Base-by-base conservation (phyloP, 2,329 filamentous ascomycete genomes). In the Xylariomycetidae sp. region DNA sequence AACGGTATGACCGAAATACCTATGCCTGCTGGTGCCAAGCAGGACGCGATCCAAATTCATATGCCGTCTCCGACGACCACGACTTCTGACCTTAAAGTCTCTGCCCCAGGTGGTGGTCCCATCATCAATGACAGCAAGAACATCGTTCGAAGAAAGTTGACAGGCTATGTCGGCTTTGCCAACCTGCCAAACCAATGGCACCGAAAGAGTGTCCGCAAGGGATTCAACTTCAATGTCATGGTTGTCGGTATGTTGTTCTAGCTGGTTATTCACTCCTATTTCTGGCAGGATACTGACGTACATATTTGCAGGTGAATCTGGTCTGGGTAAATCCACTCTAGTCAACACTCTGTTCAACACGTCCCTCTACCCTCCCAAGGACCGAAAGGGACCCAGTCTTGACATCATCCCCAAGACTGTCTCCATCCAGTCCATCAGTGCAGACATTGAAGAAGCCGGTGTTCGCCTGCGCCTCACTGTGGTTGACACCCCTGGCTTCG, bases 181-280 rank as follows among this genome's bases (percentile, higher is more conserved):
- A 98, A 98, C 65, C 70, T 98, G 61, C 92, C 92, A 46, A 98
- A 98, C 72, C 92, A 98, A 70, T 98, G 92, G 92, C 92, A 98
- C 75, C 90, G 92, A 67, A 98, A 98, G 84, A 96, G 89, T 80
- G 92, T 98, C 57, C 88, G 92, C 62, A 98, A 98, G 70, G 92
- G 92, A 43, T 98, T 98, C 80, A 98, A 97, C 79, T 98, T 98
- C 77, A 98, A 98, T 63, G 92, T 98, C 52, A 98, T 98, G 92
- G 92, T 98, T 67, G 92, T 98, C 68, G 92, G 92, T 97, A 75
- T 59, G 89, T 42, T 25, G 4, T 10, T 3, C 19, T 6, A 14
- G 12, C 27, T 18, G 31, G 12, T n/a, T n/a, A n/a, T n/a, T n/a
- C n/a, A n/a, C n/a, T n/a, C n/a, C n/a, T n/a, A n/a, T n/a, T n/a